Conservation (phyloP, 352 stramenopile genomes). For the Globisporangium megalacanthum region DNA sequence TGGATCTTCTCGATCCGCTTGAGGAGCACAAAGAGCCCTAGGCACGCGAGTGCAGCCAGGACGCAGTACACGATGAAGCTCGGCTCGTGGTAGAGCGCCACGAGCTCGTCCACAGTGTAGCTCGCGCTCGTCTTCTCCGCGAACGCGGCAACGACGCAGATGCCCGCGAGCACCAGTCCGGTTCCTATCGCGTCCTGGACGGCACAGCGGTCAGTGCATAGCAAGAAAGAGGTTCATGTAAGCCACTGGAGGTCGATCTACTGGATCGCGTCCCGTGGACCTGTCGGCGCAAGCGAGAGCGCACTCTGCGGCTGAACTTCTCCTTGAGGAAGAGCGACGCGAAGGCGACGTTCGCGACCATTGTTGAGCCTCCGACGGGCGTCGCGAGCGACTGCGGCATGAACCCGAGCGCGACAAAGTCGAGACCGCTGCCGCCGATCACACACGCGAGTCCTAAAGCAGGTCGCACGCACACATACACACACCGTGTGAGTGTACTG, state of each 20-base stretch:
- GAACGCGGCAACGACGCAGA: conserved; percentile 77
- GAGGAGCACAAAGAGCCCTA: conserved; percentile 26
- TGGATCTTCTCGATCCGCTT: conserved; percentile 44
- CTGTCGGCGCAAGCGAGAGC: neutral
- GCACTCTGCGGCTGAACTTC: conserved; percentile 43
- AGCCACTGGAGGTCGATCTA: too few species aligned
- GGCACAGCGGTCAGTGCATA: neutral
- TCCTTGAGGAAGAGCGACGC: conserved; percentile 76
- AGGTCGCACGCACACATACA: too few species aligned
- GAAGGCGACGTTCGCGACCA: conserved; percentile 83
- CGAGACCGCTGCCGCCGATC: conserved; percentile 56
- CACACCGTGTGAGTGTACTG: neutral
- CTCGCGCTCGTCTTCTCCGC: conserved; percentile 67
- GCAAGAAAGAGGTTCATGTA: too few species aligned
- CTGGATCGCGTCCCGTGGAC: too few species aligned
- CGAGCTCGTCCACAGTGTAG: conserved; percentile 73
- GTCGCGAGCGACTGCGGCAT: conserved; percentile 76
- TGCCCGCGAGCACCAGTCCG: conserved; percentile 55
- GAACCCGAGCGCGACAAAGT: conserved; percentile 79
- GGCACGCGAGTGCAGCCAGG: conserved; percentile 35
- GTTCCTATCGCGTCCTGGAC: conserved; percentile 54
- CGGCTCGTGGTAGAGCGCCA: conserved; percentile 54
- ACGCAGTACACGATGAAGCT: conserved; percentile 66
- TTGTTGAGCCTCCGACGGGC: conserved; percentile 70
- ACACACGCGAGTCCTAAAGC: conserved; percentile 48